phyloP scores from a whole-genome alignment of 805 yeast species.

The Metahyphopichia silvanorum region DNA sequence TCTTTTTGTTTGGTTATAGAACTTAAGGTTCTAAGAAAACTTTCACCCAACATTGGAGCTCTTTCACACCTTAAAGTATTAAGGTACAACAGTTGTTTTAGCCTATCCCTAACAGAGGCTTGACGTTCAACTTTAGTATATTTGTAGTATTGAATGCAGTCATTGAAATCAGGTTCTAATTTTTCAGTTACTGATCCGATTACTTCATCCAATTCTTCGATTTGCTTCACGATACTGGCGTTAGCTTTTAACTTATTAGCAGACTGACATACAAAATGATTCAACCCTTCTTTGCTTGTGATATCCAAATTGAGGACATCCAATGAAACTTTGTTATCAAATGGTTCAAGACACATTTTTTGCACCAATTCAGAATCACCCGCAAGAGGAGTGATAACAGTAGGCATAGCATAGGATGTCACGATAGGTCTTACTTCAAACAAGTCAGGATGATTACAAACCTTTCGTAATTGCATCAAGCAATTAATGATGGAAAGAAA shows the following conservation, averaged over 20 bases:
- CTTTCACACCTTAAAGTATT: conserved; percentile 64
- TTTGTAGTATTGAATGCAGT: conserved; percentile 58
- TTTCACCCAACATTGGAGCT: conserved; percentile 66
- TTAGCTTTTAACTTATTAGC: conserved; percentile 47
- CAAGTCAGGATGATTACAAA: conserved; percentile 93
- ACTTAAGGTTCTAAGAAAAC: conserved; percentile 44
- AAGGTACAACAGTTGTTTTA: conserved; percentile 57
- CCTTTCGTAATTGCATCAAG: conserved; percentile 95
- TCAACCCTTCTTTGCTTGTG: conserved; percentile 41
- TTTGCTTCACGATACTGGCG: conserved; percentile 40
- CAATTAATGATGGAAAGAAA: conserved; percentile 94
- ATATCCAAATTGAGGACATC: conserved; percentile 61
- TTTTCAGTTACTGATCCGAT: conserved; percentile 20
- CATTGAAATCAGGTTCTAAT: conserved; percentile 19
- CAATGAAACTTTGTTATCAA: conserved; percentile 37
- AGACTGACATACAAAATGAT: conserved; percentile 46
- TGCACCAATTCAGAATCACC: conserved; percentile 9
- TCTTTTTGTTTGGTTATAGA: conserved; percentile 6
- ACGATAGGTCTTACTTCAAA: conserved; percentile 94
- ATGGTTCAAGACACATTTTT: conserved; percentile 1
- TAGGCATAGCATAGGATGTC: conserved; percentile 79
- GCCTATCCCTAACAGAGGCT: conserved; percentile 46
- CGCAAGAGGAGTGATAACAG: conserved; percentile 24
- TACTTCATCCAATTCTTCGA: conserved; percentile 38
- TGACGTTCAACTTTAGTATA: conserved; percentile 52